Base-by-base conservation (phyloP, 306 rosid species). In the Lathyrus sativus region DNA sequence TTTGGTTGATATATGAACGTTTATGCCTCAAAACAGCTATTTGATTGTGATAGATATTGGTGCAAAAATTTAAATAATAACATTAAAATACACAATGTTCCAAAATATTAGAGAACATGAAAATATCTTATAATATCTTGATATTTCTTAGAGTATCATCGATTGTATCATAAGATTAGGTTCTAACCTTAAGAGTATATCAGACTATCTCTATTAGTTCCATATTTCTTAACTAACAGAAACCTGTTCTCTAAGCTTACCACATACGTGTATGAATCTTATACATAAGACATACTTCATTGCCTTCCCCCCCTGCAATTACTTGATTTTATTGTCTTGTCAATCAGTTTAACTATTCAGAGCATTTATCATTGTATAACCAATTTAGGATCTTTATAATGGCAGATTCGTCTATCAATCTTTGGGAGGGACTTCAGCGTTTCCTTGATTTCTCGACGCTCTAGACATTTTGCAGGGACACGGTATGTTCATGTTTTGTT, bases 391-490 rank as follows among this genome's bases (percentile, higher is more conserved):
- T 64, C 17, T 58, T 56, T 43, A 41, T 69, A 57, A 58, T 73
- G 77, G 83, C 97, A 93, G 95, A 66, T 38, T 22, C 95, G 98
- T 39, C 76, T 88, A 76, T 90, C 98, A 43, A 87, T 93, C 55
- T 93, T 85, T 70, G 98, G 98, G 70, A 88, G 91, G 86, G 97
- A 93, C 78, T 90, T 93, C 76, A 79, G 96, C 57, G 83, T 88
- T 70, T 79, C 90, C 75, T 63, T 93, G 83, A 83, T 93, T 78
- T 89, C 98, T 74, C 85, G 97, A 62, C 93, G 98, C 63, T 93
- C 98, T 68, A 88, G 97, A 62, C 96, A 90, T 84, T 93, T 93
- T 84, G 98, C 98, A 6, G 98, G 98, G 80, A 93, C 98, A 70
- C 97, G 97, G 97, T 91, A 76, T 78, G 79, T 35, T 72, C 48